These are phyloP conservation scores for Angomonas ambiguus DNA, from an alignment of 208 protist species.

Conservation along the genomic window DNA sequence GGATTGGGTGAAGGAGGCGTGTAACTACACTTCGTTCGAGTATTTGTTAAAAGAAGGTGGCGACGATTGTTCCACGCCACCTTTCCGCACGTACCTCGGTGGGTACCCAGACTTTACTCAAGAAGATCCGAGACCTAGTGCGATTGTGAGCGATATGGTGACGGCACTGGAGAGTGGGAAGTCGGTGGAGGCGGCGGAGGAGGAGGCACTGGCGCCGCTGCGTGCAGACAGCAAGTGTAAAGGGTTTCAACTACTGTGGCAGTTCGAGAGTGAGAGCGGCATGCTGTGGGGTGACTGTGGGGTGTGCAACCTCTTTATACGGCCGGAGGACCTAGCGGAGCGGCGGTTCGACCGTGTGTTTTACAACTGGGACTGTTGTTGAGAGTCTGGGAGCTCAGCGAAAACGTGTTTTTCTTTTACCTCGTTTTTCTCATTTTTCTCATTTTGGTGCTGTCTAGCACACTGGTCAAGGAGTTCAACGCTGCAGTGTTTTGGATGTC, in stretches of 20 bases:
- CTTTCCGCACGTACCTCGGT: slow-evolving; percentile 3
- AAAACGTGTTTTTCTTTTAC: not conserved
- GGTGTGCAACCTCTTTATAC: slow-evolving; percentile 18
- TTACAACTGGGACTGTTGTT: slow-evolving; percentile 26
- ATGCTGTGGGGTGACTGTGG: slow-evolving; percentile 19
- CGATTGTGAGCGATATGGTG: not conserved
- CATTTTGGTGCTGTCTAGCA: not conserved
- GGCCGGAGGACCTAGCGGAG: slow-evolving; percentile 5
- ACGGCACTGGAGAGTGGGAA: not conserved
- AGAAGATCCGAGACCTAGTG: not conserved
- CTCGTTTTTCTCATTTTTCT: not conserved
- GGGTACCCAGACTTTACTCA: slow-evolving; percentile 13
- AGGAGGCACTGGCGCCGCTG: not conserved
- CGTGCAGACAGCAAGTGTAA: not conserved
- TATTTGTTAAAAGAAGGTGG: too few relatives aligned
- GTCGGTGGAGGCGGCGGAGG: not conserved
- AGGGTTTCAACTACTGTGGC: not conserved
- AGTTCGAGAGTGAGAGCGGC: slow-evolving; percentile 3
- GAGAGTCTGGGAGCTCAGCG: too few relatives aligned
- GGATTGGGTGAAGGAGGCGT: not conserved
- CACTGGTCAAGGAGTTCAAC: too few relatives aligned
- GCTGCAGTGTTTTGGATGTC: too few relatives aligned
- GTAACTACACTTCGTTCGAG: not conserved
- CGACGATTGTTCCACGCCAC: not conserved
- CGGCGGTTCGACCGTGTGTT: slow-evolving; percentile 7